Conservation (phyloP, 495 filamentous ascomycete genomes). For the Tetracladium setigerum region DNA sequence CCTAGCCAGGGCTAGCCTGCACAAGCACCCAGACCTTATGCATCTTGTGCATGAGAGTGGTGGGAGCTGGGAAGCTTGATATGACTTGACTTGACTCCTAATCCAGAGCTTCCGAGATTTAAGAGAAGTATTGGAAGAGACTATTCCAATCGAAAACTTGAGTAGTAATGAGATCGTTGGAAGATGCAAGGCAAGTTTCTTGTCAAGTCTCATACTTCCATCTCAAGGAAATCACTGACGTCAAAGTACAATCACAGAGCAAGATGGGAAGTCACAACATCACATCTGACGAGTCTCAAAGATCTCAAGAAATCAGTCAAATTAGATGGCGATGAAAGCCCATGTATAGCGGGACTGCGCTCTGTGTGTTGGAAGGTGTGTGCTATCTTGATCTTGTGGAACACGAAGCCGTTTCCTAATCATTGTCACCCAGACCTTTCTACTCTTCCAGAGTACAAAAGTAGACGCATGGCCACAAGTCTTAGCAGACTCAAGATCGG, state of each 20-base stretch:
- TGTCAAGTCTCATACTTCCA: neutral
- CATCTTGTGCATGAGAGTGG: too few species aligned
- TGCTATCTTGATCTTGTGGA: constrained; percentile 7
- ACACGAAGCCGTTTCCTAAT: constrained; percentile 2
- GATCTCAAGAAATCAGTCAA: constrained; percentile 62
- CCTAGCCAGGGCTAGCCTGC: too few species aligned
- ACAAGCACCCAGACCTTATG: too few species aligned
- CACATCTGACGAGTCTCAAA: constrained; percentile 47
- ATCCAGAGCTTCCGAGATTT: too few species aligned
- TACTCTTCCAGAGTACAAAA: constrained; percentile 67
- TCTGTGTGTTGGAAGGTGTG: constrained; percentile 91
- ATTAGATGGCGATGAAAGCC: constrained; percentile 42
- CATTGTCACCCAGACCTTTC: constrained; percentile 51
- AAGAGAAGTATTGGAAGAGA: too few species aligned
- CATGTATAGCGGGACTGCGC: constrained; percentile 65
- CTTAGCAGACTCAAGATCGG: constrained; percentile 59
- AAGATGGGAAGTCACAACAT: constrained; percentile 61
- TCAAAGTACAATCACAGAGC: constrained; percentile 19
- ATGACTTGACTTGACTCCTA: too few species aligned
- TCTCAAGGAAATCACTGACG: neutral
- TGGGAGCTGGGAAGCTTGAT: too few species aligned
- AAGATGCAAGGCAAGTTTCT: constrained; percentile 49
- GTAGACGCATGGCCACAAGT: constrained; percentile 59
- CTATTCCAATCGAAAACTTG: neutral
- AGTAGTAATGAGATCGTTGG: constrained; percentile 52